Conservation (phyloP, 2,329 filamentous ascomycete species). For the Diplodia intermedia region DNA sequence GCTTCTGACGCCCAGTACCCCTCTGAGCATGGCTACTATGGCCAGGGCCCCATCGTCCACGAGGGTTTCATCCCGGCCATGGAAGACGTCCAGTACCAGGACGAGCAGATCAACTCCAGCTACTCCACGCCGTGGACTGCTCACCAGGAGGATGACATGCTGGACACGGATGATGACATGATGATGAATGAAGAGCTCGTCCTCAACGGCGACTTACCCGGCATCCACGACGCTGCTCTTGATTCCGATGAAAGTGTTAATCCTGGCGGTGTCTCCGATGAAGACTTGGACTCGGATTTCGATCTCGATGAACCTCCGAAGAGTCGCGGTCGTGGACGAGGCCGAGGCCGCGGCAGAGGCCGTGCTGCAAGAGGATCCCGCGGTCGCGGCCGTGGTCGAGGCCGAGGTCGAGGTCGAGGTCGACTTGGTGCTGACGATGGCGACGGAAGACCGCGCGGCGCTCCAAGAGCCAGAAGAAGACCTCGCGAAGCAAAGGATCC, state of each 20-base stretch:
- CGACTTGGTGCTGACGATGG: slow-evolving; percentile 24
- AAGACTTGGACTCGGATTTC: slow-evolving; percentile 26
- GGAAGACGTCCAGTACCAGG: slow-evolving; percentile 38
- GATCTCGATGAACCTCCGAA: slow-evolving; percentile 16
- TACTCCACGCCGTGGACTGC: slow-evolving; percentile 10
- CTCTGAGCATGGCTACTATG: slow-evolving; percentile 28
- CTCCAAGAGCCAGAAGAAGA: slow-evolving; percentile 44
- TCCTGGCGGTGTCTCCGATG: slow-evolving; percentile 28
- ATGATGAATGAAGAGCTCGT: slow-evolving; percentile 35
- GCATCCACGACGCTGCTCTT: slow-evolving; percentile 42
- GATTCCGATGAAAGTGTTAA: slow-evolving; percentile 43
- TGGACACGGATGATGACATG: slow-evolving; percentile 41
- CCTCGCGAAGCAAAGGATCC: slow-evolving; percentile 68
- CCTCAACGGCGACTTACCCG: slow-evolving; percentile 37
- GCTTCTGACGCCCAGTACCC: slow-evolving; percentile 9
- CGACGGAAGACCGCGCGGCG: slow-evolving; percentile 35
- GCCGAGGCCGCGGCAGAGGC: slow-evolving; percentile 18
- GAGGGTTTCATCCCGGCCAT: slow-evolving; percentile 50
- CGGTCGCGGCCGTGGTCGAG: slow-evolving; percentile 41
- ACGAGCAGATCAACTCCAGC: slow-evolving; percentile 27
- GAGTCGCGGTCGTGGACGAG: slow-evolving; percentile 30
- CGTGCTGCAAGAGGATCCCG: slow-evolving; percentile 9
- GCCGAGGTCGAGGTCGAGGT: slow-evolving; percentile 31
- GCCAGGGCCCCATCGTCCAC: slow-evolving; percentile 43
- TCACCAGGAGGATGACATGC: slow-evolving; percentile 22